Base-by-base conservation (phyloP, 441 rosid species). In the Melastoma candidum region DNA sequence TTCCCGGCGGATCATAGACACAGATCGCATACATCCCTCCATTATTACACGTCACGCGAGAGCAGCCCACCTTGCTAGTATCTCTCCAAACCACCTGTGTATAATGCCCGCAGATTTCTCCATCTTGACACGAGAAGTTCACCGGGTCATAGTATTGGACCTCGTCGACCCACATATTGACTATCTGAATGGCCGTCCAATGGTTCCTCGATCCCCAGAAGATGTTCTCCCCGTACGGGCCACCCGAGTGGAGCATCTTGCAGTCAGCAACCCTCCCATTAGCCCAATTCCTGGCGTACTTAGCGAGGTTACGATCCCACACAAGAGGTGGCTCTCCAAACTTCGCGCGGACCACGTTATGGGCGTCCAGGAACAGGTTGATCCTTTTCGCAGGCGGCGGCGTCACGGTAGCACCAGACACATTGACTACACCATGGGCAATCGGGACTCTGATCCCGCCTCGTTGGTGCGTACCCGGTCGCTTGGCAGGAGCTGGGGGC, bases 11-110 rank as follows among this genome's bases (percentile, higher is more conserved):
- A 65, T 77, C 51, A 50, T 83, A 88, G 5, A 65, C 58, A 54
- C 86, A 88, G 12, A 78, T 67, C 6, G 72, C 67, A 2, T 64
- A 51, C 54, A 51, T 41, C 0, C 85, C 87, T 7, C 63, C 26
- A 0, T 13, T 29, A 2, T 12, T 0, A 44, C 95, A 87, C 12
- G 56, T 27, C 2, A 57, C 55, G 1, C 58, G 59, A 4, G 71
- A 72, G 22, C 94, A 81, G 12, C 94, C 88, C 1, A 81, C 6
- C 7, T 44, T 26, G 26, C 46, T 7, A 1, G 80, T 72, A 5
- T 25, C 29, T 29, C 52, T 52, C 83, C 87, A 79, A 12, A 82
- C 63, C 13, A 87, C 25, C 65, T 87, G 96, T 2, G 84, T 82
- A 44, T 69, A 84, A 63, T 82, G 85, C 0, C 83, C 83, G 36